Conservation (phyloP, 164 flowering plant species). For the Stephania yunnanensis region DNA sequence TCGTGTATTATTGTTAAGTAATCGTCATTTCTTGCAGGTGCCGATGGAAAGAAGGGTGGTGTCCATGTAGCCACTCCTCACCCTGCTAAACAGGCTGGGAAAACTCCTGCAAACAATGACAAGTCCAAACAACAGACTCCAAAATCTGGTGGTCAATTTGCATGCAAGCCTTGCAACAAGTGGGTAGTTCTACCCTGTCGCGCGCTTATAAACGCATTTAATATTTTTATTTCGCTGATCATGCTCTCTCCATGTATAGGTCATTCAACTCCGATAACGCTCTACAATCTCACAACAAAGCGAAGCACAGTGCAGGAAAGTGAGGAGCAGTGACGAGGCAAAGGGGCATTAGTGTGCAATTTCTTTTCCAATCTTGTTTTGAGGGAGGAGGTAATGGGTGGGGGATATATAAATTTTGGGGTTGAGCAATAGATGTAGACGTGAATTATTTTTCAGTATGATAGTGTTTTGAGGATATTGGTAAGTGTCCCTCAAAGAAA, state of each 20-base stretch:
- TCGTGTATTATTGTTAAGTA: neutral
- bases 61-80: constrained; percentile 60
- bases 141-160: constrained; percentile 35
- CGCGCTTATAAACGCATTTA: neutral
- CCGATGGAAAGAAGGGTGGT: constrained; percentile 52
- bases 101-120: constrained; percentile 31
- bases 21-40: constrained; percentile 8
- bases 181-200: constrained; percentile 2
- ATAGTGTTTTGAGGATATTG: neutral
- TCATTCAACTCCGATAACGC: constrained; percentile 33
- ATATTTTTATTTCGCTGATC: neutral
- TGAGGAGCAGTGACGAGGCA: constrained; percentile 1
- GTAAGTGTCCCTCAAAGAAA: neutral
- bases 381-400: neutral
- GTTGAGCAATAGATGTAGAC: neutral
- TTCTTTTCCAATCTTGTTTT: neutral
- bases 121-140: constrained; percentile 51
- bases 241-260: constrained; percentile 25
- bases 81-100: constrained; percentile 57
- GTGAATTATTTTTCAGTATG: neutral
- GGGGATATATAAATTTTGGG: neutral
- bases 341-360: neutral
- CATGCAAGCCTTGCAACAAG: constrained; percentile 57
- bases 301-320: constrained; percentile 35
- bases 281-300: constrained; percentile 40